These are phyloP conservation scores for Umbilicus rupestris DNA, from an alignment of 164 flowering plant genomes.

Conservation along the genomic window DNA sequence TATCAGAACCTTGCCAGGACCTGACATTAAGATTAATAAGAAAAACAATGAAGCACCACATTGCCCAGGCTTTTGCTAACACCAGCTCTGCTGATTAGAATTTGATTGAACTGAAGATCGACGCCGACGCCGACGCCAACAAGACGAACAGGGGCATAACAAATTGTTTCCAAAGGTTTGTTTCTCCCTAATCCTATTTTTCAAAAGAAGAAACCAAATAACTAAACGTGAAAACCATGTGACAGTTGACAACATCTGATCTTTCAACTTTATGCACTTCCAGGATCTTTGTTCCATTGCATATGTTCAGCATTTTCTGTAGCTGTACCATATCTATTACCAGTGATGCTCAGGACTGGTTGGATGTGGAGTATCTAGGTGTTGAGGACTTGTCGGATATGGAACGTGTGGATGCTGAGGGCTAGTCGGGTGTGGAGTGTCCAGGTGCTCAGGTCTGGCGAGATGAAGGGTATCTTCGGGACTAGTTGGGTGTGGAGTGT, in stretches of 20 bases:
- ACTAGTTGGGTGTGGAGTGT: neutral
- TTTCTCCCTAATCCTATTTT: neutral
- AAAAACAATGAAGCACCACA: too few species aligned
- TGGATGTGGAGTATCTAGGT: neutral
- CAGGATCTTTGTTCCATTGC: neutral
- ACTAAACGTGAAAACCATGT: too few species aligned
- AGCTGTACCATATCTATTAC: neutral
- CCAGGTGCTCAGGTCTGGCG: neutral
- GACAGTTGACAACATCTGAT: neutral
- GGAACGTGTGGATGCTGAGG: neutral
- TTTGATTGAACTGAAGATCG: too few species aligned
- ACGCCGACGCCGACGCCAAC: too few species aligned
- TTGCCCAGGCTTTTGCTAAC: too few species aligned
- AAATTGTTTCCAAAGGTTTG: too few species aligned
- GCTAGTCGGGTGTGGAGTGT: neutral
- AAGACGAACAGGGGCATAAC: too few species aligned
- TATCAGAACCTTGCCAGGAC: too few species aligned
- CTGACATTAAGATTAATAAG: too few species aligned
- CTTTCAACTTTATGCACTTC: neutral
- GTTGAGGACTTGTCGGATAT: neutral
- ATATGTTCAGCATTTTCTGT: neutral
- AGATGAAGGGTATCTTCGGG: neutral
- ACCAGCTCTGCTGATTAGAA: too few species aligned
- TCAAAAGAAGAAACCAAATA: neutral
- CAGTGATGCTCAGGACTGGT: neutral